Base-by-base conservation (phyloP, 73 alveolate species). In the Tetrahymena malaccensis region DNA sequence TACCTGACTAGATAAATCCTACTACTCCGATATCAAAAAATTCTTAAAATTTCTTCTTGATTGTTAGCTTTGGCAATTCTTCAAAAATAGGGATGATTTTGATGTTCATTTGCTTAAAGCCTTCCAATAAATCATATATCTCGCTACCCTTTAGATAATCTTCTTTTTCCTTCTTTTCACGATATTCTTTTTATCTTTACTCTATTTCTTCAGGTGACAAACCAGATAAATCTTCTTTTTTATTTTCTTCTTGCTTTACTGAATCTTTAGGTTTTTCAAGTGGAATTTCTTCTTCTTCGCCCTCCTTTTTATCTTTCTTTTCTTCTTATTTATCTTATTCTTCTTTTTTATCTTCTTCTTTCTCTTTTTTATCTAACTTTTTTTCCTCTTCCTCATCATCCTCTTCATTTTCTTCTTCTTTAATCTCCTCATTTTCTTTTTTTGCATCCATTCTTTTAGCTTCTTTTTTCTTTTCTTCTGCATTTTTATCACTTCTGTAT, bases 371-470 rank as follows among this genome's bases (percentile, higher is more conserved):
- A 93, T 96, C 94, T 89, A 96, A 97, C 85, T 98, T 85, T 98
- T 95, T 93, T 94, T 97, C 96, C 35, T 97, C 98, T 89, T 96
- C 97, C 55, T 97, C 98, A 56, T 97, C 97, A 83, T 96, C 96
- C 16, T 97, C 98, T 55, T 94, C 94, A 43, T 94, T 94, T 84
- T 94, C 96, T 85, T 97, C 98, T 94, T 96, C 96, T 85, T 97
- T 94, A 16, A 50, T 44, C 93, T 94, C 95, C 21, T 97, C 98
- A 33, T 93, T 96, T 93, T 96, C 95, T 85, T 96, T 97, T 34
- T 96, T 96, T 94, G 95, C 97, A 95, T 97, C 98, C 94, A 96
- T 95, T 84, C 96, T 97, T 93, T 98, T 93, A 96, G 94, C 95
- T 95, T 97, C 96, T 38, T 97, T 97, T 89, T 96, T 97, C 94